A percentile compares a stretch with the other conserved stretches of the same genome.
Conservation (phyloP, 1,284 basidiomycete species). For the Malassezia furfur region DNA sequence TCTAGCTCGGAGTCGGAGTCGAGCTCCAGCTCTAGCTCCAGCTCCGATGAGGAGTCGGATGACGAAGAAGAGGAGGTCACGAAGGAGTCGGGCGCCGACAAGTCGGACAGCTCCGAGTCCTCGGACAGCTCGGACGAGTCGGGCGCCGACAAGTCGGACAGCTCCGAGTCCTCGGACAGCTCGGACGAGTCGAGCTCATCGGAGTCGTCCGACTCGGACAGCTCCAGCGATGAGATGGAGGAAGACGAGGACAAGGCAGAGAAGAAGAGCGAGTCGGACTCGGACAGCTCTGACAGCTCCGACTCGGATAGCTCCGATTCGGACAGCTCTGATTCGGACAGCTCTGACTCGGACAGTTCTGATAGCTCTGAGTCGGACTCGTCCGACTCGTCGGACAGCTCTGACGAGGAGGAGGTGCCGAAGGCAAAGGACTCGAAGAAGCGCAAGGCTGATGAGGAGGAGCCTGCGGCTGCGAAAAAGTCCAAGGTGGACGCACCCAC, state of each 20-base stretch:
- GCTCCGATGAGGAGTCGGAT: conserved; percentile 13
- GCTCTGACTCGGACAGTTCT: conserved; percentile 26
- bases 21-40: background rate
- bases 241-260: conserved; percentile 22
- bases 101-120: background rate
- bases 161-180: background rate
- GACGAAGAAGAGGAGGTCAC: conserved; percentile 17
- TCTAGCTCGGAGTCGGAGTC: background rate
- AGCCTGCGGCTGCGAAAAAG: conserved; percentile 66
- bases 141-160: conserved; percentile 8
- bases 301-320: conserved; percentile 12
- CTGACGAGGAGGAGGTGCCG: conserved; percentile 23
- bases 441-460: conserved; percentile 73
- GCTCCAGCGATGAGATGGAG: conserved; percentile 10
- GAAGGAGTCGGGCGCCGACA: conserved; percentile 12
- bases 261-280: background rate
- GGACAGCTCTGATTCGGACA: conserved; percentile 15
- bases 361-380: conserved; percentile 11
- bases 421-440: conserved; percentile 54
- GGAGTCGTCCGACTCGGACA: background rate
- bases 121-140: conserved; percentile 4
- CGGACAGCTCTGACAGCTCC: conserved; percentile 12
- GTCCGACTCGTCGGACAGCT: background rate
- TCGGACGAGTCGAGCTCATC: conserved; percentile 13
- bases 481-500: conserved; percentile 56